These are phyloP conservation scores for Phoma herbarum DNA, from an alignment of 2,329 filamentous ascomycete genomes.

Conservation along the genomic window DNA sequence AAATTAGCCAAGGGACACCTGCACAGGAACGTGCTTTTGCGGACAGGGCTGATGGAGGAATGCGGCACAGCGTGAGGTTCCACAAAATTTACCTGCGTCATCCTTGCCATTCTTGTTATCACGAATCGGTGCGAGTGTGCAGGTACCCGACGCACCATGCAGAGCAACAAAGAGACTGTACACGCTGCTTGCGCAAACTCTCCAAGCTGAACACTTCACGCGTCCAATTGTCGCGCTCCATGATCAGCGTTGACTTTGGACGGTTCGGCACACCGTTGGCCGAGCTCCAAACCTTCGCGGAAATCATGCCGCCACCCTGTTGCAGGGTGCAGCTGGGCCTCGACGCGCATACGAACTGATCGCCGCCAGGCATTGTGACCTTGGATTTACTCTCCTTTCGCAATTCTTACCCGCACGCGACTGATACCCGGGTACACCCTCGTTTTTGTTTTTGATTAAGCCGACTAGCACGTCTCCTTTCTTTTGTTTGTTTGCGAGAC, in stretches of 20 bases:
- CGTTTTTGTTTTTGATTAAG: constrained; percentile 4
- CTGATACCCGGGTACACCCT: constrained; percentile 10
- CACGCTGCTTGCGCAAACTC: not conserved
- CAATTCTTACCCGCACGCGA: not conserved
- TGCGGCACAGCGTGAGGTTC: not conserved
- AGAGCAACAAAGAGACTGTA: not conserved
- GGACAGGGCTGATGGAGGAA: constrained; percentile 1
- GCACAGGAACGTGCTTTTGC: not conserved
- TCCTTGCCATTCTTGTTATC: constrained; percentile 17
- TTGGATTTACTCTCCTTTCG: constrained; percentile 12
- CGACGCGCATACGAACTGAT: constrained; percentile 12
- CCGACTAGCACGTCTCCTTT: constrained; percentile 7
- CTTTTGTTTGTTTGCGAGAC: constrained; percentile 13
- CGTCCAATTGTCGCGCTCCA: not conserved
- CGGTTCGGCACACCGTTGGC: constrained; percentile 5
- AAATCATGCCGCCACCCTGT: constrained; percentile 11
- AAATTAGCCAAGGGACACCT: not conserved
- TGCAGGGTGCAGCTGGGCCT: constrained; percentile 18
- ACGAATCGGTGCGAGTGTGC: constrained; percentile 10
- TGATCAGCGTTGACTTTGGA: not conserved
- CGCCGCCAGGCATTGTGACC: constrained; percentile 11
- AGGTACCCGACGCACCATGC: constrained; percentile 6
- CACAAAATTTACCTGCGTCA: constrained; percentile 8
- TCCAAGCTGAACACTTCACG: not conserved
- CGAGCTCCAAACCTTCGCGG: constrained; percentile 9